Evolutionary conservation across 345 rosid species (phyloP).

Genomic region (Pistacia integerrima): DNA sequence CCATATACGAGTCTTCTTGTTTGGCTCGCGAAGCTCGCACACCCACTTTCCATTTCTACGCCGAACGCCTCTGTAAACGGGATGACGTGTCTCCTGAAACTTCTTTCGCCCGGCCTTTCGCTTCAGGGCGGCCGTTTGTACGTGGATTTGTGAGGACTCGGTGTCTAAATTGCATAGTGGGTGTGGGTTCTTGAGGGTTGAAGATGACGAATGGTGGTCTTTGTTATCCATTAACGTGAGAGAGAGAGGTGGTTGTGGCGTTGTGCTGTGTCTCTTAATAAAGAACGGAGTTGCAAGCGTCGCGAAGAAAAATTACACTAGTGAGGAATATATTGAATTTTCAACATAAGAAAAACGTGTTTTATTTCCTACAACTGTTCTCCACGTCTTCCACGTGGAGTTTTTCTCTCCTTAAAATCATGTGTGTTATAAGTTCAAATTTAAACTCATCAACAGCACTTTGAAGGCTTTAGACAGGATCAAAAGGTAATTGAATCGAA

Average conservation of each 20-base stretch:
- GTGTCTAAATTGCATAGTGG: background rate
- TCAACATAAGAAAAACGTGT: conserved; percentile 6
- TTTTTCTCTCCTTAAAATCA: background rate
- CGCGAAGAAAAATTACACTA: background rate
- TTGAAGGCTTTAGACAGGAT: no score
- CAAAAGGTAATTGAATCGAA: no score
- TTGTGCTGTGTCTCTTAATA: background rate
- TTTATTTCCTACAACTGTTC: background rate
- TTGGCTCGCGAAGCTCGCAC: conserved; percentile 47
- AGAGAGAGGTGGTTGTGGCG: background rate
- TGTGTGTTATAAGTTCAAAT: conserved; percentile 1
- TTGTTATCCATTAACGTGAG: conserved; percentile 8
- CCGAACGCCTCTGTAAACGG: conserved; percentile 51
- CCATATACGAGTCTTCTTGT: conserved; percentile 46
- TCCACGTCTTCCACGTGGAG: conserved; percentile 4
- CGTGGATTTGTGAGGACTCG: background rate
- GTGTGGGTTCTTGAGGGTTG: background rate
- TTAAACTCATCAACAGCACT: background rate
- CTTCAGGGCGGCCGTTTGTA: conserved; percentile 15
- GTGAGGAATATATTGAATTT: background rate
- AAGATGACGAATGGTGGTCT: conserved; percentile 7
- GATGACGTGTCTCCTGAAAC: conserved; percentile 60
- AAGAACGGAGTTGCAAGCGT: no score
- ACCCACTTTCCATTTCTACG: conserved; percentile 61
- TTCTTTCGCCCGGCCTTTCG: conserved; percentile 54